Evolutionary conservation across 768 basidiomycete species (phyloP).

Genomic region (Infundibulicybe gibba): DNA sequence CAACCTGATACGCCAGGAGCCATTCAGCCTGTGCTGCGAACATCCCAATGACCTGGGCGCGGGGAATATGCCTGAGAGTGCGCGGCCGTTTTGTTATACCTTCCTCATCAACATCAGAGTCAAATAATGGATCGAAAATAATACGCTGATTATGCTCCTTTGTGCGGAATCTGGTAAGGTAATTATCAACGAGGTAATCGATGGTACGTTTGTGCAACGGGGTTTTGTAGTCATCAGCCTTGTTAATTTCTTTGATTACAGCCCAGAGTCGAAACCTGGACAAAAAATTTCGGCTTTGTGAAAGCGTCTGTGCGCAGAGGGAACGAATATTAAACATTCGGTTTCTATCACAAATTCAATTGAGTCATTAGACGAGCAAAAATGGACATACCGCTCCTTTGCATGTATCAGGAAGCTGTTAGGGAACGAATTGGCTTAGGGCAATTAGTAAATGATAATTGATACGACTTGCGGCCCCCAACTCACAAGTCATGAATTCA

Average conservation of each 20-base stretch:
- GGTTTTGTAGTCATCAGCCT: constrained; percentile 25
- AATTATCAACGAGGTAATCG: constrained; percentile 45
- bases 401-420: constrained; percentile 16
- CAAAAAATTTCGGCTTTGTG: constrained; percentile 44
- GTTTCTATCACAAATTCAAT: constrained; percentile 19
- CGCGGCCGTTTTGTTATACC: constrained; percentile 28
- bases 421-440: constrained; percentile 10
- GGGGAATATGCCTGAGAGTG: constrained; percentile 43
- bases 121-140: constrained; percentile 26
- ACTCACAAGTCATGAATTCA: constrained; percentile 35
- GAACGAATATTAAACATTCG: constrained; percentile 43
- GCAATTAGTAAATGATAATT: not conserved
- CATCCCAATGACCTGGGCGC: constrained; percentile 43
- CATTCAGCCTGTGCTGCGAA: constrained; percentile 59
- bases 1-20: constrained; percentile 50
- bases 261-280: constrained; percentile 45
- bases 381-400: constrained; percentile 11
- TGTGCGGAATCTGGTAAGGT: constrained; percentile 22
- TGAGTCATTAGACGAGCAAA: not conserved
- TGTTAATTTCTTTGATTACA: constrained; percentile 41
- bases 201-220: constrained; percentile 37
- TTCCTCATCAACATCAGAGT: constrained; percentile 23
- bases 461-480: not conserved
- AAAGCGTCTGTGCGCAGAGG: constrained; percentile 41
- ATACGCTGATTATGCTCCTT: constrained; percentile 26